Conservation (phyloP, 2,329 filamentous ascomycete genomes). For the Paraphaeosphaeria minitans region DNA sequence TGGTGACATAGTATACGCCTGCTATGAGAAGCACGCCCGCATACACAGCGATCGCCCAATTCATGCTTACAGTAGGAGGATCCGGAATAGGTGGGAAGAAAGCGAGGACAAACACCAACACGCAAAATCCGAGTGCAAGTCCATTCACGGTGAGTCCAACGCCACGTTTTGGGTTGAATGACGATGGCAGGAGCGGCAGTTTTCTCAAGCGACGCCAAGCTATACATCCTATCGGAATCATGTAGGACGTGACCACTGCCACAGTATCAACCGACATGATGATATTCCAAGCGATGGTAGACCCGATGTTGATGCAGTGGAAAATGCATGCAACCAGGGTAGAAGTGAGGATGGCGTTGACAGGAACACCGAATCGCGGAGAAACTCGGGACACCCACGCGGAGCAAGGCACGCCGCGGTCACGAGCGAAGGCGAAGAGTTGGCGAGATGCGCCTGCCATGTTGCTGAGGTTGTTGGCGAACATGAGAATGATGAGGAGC, state of each 20-base stretch:
- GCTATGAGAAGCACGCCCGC: constrained; percentile 49
- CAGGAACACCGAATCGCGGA: constrained; percentile 28
- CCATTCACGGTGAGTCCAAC: constrained; percentile 50
- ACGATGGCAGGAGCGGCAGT: constrained; percentile 49
- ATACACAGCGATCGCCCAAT: constrained; percentile 52
- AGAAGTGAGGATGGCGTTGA: constrained; percentile 50
- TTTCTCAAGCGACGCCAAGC: constrained; percentile 49
- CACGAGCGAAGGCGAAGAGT: constrained; percentile 18
- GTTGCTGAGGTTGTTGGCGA: constrained; percentile 15
- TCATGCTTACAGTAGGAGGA: constrained; percentile 44
- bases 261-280: constrained; percentile 20
- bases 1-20: constrained; percentile 46
- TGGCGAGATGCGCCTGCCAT: constrained; percentile 22
- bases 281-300: constrained; percentile 28
- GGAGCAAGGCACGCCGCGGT: constrained; percentile 10
- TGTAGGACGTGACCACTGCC: constrained; percentile 21
- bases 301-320: constrained; percentile 55
- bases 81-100: constrained; percentile 47
- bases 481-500: constrained; percentile 11
- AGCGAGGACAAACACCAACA: constrained; percentile 47
- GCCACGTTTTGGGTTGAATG: constrained; percentile 51
- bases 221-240: constrained; percentile 53
- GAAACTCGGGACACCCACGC: background rate
- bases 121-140: constrained; percentile 44
- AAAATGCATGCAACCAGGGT: constrained; percentile 48